These are phyloP conservation scores for Trypanosoma conorhini DNA, from an alignment of 208 protist genomes.

Conservation along the genomic window DNA sequence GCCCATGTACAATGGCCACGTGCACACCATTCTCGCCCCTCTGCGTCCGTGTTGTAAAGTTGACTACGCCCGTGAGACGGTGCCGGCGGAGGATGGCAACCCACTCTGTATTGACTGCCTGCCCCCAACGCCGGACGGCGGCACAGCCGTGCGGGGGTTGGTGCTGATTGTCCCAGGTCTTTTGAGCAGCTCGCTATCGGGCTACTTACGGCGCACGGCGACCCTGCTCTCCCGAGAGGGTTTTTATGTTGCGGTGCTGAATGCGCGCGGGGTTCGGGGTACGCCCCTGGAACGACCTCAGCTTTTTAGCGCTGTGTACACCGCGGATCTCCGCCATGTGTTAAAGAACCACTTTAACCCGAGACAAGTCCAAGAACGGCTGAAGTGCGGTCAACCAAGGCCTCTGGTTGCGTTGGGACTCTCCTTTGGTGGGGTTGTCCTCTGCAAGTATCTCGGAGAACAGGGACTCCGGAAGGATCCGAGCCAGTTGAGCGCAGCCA, in stretches of 20 bases:
- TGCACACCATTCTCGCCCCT: conserved; percentile 58
- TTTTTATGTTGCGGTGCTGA: conserved; percentile 56
- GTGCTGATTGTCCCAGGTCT: conserved; percentile 69
- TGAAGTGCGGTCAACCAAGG: conserved; percentile 23
- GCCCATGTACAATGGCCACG: conserved; percentile 58
- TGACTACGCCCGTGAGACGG: conserved; percentile 34
- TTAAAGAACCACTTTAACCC: conserved; percentile 39
- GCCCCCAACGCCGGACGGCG: background rate
- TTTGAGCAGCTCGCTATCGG: conserved; percentile 42
- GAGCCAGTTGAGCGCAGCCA: conserved; percentile 35
- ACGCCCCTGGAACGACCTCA: conserved; percentile 56
- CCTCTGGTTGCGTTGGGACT: conserved; percentile 67
- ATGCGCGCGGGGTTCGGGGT: conserved; percentile 58
- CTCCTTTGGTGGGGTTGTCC: conserved; percentile 59
- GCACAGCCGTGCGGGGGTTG: conserved; percentile 26
- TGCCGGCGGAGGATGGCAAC: conserved; percentile 52
- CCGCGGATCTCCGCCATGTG: conserved; percentile 54
- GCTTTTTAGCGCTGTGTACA: conserved; percentile 62
- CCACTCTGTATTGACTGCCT: conserved; percentile 63
- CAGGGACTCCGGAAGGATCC: conserved; percentile 40
- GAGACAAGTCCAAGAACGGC: conserved; percentile 28
- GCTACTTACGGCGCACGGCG: conserved; percentile 59
- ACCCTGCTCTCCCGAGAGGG: conserved; percentile 32
- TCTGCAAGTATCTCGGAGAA: conserved; percentile 65
- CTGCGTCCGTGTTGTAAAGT: conserved; percentile 33